A percentile compares a stretch with the other conserved stretches of the same genome.
Conservation (phyloP, 1,284 basidiomycete genomes). For the Macrocystidia cucumis region DNA sequence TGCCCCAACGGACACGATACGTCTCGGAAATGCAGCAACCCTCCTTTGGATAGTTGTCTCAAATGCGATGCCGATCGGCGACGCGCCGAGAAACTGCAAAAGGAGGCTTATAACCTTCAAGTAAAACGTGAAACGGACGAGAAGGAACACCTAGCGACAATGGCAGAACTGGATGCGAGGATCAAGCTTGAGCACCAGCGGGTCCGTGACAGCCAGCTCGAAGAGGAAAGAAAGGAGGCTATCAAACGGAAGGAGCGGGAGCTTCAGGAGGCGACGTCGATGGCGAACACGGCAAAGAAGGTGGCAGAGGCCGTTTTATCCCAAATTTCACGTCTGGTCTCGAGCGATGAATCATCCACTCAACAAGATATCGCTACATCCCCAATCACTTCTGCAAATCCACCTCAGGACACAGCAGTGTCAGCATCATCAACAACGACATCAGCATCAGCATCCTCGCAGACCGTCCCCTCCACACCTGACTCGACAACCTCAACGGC, state of each 20-base stretch:
- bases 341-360: too few relatives aligned
- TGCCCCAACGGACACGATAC: conserved; percentile 29
- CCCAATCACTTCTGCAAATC: not conserved
- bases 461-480: not conserved
- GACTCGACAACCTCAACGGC: not conserved
- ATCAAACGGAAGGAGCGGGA: conserved; percentile 25
- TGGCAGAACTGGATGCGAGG: conserved; percentile 24
- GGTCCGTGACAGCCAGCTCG: conserved; percentile 17
- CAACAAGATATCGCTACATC: too few relatives aligned
- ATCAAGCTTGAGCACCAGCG: conserved; percentile 18
- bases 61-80: conserved; percentile 26
- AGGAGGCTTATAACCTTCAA: conserved; percentile 21
- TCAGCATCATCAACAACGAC: too few relatives aligned
- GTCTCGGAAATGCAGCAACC: conserved; percentile 21
- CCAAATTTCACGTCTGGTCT: too few relatives aligned
- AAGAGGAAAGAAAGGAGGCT: conserved; percentile 17
- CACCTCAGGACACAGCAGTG: not conserved
- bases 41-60: conserved; percentile 17
- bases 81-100: conserved; percentile 19
- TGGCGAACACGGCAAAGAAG: not conserved
- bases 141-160: conserved; percentile 17
- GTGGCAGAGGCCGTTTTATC: not conserved
- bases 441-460: too few relatives aligned
- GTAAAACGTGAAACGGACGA: conserved; percentile 25
- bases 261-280: conserved; percentile 15